Evolutionary conservation across 2,329 filamentous ascomycete genomes (phyloP), one percentile per base, ranked within the genome.

Genomic region (Parastagonospora nodorum): DNA sequence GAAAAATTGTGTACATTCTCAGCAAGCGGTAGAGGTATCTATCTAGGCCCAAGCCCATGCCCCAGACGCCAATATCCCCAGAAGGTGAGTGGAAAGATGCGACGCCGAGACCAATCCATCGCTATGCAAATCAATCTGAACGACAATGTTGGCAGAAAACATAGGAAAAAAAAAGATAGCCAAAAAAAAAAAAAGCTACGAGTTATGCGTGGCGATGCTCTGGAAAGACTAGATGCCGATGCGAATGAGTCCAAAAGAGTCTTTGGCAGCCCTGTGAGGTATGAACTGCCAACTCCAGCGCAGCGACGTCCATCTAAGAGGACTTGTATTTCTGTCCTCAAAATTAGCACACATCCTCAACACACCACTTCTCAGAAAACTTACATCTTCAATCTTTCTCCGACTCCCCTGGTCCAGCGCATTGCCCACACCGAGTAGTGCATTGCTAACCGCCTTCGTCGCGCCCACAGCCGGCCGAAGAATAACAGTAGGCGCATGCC

Each of bases 391-490:
- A 67, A 92, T 86, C 69, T 89, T 86, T 65, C 90, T 83, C 68
- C 88, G 78, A 69, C 96, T 92, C 55, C 86, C 82, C 45, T 89
- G 88, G 77, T 99, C 94, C 62, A 99, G 79, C 40, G 89, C 86
- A 73, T 99, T 99, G 0, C 91, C 95, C 11, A 92, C 93, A 5
- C 95, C 94, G 76, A 97, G 82, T 51, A 99, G 78, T 32, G 93
- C 91, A 77, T 95, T 90, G 8, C 92, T 90, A 42, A 96, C 86
- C 0, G 88, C 93, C 74, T 93, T 93, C 31, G 88, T 91, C 7
- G 92, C 90, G 0, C 93, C 95, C 64, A 97, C 91, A 3, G 92
- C 90, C 7, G 94, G 94, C 48, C 92, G 81, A 61, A 99, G 84
- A 44, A 99, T 88, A 15, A 97, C 90, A 0, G 92, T 97, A n/a